phyloP scores from a whole-genome alignment of 129 eudicot species.

The Calendula officinalis region DNA sequence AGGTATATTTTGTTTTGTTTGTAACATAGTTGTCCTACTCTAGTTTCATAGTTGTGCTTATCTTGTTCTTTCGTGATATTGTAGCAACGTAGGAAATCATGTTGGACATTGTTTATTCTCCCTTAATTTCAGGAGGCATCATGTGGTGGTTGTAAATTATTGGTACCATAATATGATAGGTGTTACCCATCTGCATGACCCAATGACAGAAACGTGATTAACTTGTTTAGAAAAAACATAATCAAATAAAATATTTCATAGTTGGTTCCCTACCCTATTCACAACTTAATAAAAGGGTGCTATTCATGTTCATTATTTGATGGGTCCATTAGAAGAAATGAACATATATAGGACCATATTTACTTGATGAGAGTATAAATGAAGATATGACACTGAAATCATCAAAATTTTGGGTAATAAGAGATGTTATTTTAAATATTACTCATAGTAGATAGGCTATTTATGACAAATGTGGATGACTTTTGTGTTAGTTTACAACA shows the following conservation, averaged over 20 bases:
- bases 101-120: conserved; percentile 27
- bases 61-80: conserved; percentile 23
- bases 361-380: conserved; percentile 1
- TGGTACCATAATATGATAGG: background rate
- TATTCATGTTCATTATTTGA: background rate
- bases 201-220: conserved; percentile 7
- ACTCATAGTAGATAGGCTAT: conserved; percentile 11
- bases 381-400: background rate
- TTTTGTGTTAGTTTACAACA: conserved; percentile 28
- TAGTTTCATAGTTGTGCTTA: conserved; percentile 27
- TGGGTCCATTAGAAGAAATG: background rate
- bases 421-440: background rate
- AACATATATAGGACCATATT: background rate
- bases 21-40: conserved; percentile 17
- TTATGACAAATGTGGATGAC: conserved; percentile 31
- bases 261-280: conserved; percentile 19
- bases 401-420: background rate
- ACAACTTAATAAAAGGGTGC: background rate
- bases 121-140: conserved; percentile 29
- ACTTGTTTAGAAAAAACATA: conserved; percentile 1
- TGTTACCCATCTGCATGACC: conserved; percentile 28
- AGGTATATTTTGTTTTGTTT: background rate
- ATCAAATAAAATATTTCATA: conserved; percentile 14
- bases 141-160: conserved; percentile 38
- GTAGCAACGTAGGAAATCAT: conserved; percentile 22